phyloP scores from a whole-genome alignment of 768 basidiomycete genomes.

The Boletus pseudopeckii region DNA sequence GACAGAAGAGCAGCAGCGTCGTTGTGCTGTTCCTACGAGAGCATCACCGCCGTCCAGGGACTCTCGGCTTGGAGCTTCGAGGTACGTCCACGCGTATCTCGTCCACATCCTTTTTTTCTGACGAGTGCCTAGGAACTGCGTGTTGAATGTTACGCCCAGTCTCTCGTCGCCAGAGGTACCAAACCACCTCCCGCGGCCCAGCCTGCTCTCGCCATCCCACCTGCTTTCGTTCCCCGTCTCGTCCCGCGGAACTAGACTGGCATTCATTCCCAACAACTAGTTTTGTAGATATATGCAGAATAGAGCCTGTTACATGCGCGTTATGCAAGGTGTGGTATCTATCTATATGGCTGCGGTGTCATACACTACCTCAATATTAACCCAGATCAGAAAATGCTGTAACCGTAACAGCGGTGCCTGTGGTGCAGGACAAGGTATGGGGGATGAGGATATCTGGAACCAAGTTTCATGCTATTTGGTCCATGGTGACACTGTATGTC shows the following conservation, averaged over 20 bases:
- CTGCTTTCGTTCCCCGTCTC: constrained; percentile 24
- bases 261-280: background rate
- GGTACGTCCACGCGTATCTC: constrained; percentile 2
- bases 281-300: background rate
- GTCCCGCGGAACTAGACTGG: background rate
- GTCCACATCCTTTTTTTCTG: background rate
- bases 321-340: constrained; percentile 7
- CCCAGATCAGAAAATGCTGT: background rate
- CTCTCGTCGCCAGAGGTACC: constrained; percentile 22
- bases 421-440: background rate
- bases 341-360: constrained; percentile 5
- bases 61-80: constrained; percentile 29
- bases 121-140: constrained; percentile 21
- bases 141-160: constrained; percentile 31
- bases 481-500: constrained; percentile 48
- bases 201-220: constrained; percentile 26
- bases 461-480: constrained; percentile 53
- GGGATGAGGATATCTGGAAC: background rate
- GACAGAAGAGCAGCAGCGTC: background rate
- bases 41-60: constrained; percentile 26
- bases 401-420: background rate
- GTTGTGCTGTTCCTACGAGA: constrained; percentile 21
- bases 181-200: constrained; percentile 16
- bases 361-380: background rate
- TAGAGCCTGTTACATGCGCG: background rate